Conservation (phyloP, 495 filamentous ascomycete species). For the Umbilicaria muhlenbergii region DNA sequence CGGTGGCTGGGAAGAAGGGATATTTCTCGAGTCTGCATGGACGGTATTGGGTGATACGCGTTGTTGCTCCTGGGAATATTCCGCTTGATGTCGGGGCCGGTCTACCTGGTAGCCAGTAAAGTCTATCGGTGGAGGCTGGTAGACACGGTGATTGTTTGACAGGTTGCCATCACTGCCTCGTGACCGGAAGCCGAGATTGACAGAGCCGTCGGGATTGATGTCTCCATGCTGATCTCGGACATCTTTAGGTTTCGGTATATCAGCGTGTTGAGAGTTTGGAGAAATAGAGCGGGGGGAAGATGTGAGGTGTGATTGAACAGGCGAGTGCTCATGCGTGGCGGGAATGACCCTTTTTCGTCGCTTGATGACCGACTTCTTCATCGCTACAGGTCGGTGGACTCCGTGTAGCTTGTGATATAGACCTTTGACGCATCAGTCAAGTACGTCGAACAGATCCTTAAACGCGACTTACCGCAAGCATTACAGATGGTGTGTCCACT, state of each 20-base stretch:
- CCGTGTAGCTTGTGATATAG: constrained; percentile 97
- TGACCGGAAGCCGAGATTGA: constrained; percentile 44
- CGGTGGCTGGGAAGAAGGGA: constrained; percentile 16
- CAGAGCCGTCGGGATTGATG: constrained; percentile 37
- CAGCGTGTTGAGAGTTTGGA: constrained; percentile 25
- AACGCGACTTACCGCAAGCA: constrained; percentile 66
- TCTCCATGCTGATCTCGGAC: constrained; percentile 11
- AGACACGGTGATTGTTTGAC: constrained; percentile 20
- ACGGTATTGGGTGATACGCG: constrained; percentile 20
- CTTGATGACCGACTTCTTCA: constrained; percentile 98
- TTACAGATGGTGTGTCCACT: constrained; percentile 96
- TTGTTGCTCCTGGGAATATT: constrained; percentile 24
- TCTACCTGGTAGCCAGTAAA: constrained; percentile 30
- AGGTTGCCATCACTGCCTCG: constrained; percentile 28
- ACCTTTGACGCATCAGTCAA: constrained; percentile 35
- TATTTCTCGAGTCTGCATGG: constrained; percentile 25
- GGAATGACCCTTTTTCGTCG: constrained; percentile 91
- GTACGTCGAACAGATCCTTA: constrained; percentile 4
- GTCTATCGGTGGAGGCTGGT: constrained; percentile 30
- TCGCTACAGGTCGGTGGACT: constrained; percentile 76
- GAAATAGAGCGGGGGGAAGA: constrained; percentile 12
- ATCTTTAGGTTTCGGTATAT: constrained; percentile 16
- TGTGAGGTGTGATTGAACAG: constrained; percentile 3
- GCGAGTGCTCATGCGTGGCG: constrained; percentile 40
- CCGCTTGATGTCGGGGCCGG: constrained; percentile 10